phyloP scores from a whole-genome alignment of 148 eudicot species.

The Rheum nobile region DNA sequence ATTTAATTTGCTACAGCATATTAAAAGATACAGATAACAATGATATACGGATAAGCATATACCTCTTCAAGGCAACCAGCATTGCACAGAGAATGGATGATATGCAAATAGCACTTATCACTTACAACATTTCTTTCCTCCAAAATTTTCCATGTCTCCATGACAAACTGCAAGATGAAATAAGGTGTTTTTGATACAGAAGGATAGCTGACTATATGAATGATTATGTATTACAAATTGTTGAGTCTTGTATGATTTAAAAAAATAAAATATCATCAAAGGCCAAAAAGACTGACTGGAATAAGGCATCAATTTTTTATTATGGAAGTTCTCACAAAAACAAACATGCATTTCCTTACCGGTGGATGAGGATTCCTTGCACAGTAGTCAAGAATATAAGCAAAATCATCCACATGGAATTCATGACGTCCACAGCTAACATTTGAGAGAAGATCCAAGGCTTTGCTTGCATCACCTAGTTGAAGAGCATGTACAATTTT shows the following conservation, averaged over 20 bases:
- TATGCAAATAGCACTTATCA: conserved; percentile 38
- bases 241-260: not conserved
- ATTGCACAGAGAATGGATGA: conserved; percentile 56
- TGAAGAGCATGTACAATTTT: conserved; percentile 64
- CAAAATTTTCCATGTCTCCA: conserved; percentile 71
- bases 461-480: conserved; percentile 50
- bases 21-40: not conserved
- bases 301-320: not conserved
- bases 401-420: conserved; percentile 36
- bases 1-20: not conserved
- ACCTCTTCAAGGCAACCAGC: conserved; percentile 89
- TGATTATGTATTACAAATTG: not conserved
- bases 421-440: conserved; percentile 16
- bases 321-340: not conserved
- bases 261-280: not conserved
- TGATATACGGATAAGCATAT: conserved; percentile 3
- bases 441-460: conserved; percentile 48
- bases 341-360: conserved; percentile 26
- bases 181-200: not conserved
- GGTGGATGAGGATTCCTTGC: conserved; percentile 63
- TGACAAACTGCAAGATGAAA: conserved; percentile 53
- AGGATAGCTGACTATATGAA: not conserved
- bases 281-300: not conserved
- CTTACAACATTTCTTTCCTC: conserved; percentile 42
- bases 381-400: conserved; percentile 51